Evolutionary conservation across 306 rosid genomes (phyloP), one percentile per base, ranked within the genome.

Genomic region (Quercus dentata): DNA sequence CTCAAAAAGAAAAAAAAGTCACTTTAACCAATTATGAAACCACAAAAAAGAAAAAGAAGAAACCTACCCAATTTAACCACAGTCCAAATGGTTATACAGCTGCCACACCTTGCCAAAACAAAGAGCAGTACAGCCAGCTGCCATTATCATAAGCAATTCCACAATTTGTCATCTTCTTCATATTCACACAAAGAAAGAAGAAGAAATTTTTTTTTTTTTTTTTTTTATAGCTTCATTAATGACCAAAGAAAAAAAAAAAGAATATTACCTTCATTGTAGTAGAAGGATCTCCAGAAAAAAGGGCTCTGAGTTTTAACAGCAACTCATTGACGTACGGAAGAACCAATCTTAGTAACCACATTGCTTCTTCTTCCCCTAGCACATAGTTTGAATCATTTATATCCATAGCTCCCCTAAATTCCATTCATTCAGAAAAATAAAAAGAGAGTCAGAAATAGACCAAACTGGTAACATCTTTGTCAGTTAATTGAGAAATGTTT

Each of bases 61-160:
- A 76, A 77, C 84, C 71, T 74, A 92, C 98, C 92, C 14, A 86
- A 82, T 85, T 91, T 92, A 69, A 79, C 73, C 89, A 92, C 85
- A 33, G 90, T 94, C 98, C 98, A 92, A 83, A 92, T 77, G 74
- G 98, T 91, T 73, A 94, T 83, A 86, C 82, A 89, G 84, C 85
- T 92, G 71, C 98, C 97, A 83, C 98, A 88, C 83, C 94, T 92
- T 3, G 98, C 98, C 74, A 94, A 83, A 79, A 92, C 91, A 81
- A 94, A 92, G 56, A 94, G 98, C 84, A 91, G 75, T 33, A 86
- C 90, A 55, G 97, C 97, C 88, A 94, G 71, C 98, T 94, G 97
- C 90, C 74, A 78, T 63, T 35, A 33, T 35, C 68, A 56, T 52
- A 74, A 61, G 76, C 8, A 21, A 76, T 46, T 67, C 33, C 49